A percentile compares a stretch with the other conserved stretches of the same genome.
Evolutionary conservation across 805 yeast species (phyloP).

Genomic region (Starmerella apicola): DNA sequence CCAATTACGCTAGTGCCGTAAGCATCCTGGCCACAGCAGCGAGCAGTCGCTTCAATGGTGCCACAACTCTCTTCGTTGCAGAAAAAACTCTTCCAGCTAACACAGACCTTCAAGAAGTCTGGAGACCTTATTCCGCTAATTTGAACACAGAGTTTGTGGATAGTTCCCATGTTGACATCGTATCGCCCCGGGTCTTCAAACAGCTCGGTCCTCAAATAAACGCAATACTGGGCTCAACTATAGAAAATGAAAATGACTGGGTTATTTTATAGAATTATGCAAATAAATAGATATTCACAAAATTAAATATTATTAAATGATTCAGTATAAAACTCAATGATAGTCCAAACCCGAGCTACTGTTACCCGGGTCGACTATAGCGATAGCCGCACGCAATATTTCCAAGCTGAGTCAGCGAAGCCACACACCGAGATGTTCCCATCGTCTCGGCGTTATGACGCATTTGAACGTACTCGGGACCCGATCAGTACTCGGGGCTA

Average conservation of each 20-base stretch:
- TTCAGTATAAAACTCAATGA: too few relatives aligned
- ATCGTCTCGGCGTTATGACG: too few relatives aligned
- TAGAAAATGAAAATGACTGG: not conserved
- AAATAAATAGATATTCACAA: too few relatives aligned
- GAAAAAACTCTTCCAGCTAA: constrained; percentile 8
- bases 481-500: too few relatives aligned
- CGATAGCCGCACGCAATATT: too few relatives aligned
- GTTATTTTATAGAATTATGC: too few relatives aligned
- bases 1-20: constrained; percentile 12
- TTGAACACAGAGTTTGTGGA: constrained; percentile 4
- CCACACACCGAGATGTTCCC: too few relatives aligned
- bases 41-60: constrained; percentile 8
- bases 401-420: too few relatives aligned
- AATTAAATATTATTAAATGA: too few relatives aligned
- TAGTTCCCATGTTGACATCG: constrained; percentile 13
- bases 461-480: too few relatives aligned
- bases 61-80: constrained; percentile 10
- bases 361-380: too few relatives aligned
- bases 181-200: constrained; percentile 6
- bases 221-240: not conserved
- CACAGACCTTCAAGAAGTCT: constrained; percentile 9
- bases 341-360: too few relatives aligned
- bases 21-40: constrained; percentile 11
- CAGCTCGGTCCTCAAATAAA: constrained; percentile 11
- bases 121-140: constrained; percentile 4